phyloP scores from a whole-genome alignment of 2,329 filamentous ascomycete species.

The Colletotrichum sidae region DNA sequence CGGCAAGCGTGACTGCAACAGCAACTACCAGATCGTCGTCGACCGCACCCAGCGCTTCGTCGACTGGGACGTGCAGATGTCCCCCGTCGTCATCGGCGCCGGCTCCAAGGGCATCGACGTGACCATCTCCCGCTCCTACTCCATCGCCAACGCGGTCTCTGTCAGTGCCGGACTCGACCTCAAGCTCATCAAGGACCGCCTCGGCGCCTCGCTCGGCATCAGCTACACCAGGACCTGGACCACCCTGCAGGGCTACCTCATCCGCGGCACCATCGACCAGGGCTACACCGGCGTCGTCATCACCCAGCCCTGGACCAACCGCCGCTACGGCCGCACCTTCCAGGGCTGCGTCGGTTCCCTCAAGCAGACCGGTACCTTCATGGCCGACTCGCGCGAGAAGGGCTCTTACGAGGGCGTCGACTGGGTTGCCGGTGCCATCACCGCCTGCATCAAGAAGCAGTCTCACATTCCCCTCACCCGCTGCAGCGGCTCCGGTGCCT shows the following conservation, averaged over 20 bases:
- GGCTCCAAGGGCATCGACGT: constrained; percentile 28
- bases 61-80: constrained; percentile 37
- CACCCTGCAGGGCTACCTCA: constrained; percentile 13
- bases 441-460: constrained; percentile 19
- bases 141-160: constrained; percentile 17
- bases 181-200: constrained; percentile 17
- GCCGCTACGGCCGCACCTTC: constrained; percentile 31
- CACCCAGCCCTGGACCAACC: constrained; percentile 33
- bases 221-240: constrained; percentile 29
- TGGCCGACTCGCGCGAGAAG: constrained; percentile 28
- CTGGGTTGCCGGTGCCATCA: constrained; percentile 26
- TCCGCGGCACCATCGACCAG: constrained; percentile 25
- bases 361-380: constrained; percentile 31
- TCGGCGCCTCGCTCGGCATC: constrained; percentile 14
- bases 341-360: constrained; percentile 32
- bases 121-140: constrained; percentile 28
- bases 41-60: constrained; percentile 31
- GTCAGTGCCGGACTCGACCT: constrained; percentile 19
- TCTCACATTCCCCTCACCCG: not conserved
- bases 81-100: constrained; percentile 32
- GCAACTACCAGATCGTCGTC: constrained; percentile 17
- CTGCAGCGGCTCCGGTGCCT: not conserved
- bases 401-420: constrained; percentile 24
- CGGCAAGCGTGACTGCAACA: constrained; percentile 26
- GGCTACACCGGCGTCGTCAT: constrained; percentile 32